phyloP scores from a whole-genome alignment of 179 eudicot species.

The Camellia oleifera region DNA sequence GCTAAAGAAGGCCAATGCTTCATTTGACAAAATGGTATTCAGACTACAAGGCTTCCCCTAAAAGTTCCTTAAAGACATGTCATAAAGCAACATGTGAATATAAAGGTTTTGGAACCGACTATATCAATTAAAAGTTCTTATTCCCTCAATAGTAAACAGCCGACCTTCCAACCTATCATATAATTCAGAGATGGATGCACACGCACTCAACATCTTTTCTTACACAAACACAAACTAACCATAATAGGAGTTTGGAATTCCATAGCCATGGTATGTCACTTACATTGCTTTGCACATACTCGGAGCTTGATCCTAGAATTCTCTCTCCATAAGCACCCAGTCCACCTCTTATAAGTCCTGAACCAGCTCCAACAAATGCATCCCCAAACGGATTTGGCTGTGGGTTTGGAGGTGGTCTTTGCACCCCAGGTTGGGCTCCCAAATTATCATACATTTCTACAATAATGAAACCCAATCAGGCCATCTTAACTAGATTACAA shows the following conservation, averaged over 20 bases:
- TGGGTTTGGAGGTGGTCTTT: conserved; percentile 33
- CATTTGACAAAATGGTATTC: not conserved
- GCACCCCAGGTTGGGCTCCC: conserved; percentile 41
- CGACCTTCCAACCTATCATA: not conserved
- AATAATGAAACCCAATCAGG: not conserved
- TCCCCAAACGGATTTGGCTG: conserved; percentile 54
- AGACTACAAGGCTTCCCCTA: not conserved
- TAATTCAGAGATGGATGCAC: not conserved
- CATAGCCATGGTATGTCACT: conserved; percentile 17
- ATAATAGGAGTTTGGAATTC: not conserved
- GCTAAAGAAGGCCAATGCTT: not conserved
- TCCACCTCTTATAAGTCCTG: conserved; percentile 59
- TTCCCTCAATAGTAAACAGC: not conserved
- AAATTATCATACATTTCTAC: conserved; percentile 31
- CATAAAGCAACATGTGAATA: not conserved
- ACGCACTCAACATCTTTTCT: not conserved
- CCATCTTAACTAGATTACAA: not conserved
- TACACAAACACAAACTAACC: not conserved
- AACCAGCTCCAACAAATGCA: conserved; percentile 50
- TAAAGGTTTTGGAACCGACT: not conserved
- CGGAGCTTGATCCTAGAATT: conserved; percentile 60
- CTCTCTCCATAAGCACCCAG: conserved; percentile 67
- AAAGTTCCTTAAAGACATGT: not conserved
- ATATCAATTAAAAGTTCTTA: not conserved
- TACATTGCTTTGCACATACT: conserved; percentile 72